Evolutionary conservation across 495 filamentous ascomycete genomes (phyloP).

Genomic region (Corynascus novoguineensis): DNA sequence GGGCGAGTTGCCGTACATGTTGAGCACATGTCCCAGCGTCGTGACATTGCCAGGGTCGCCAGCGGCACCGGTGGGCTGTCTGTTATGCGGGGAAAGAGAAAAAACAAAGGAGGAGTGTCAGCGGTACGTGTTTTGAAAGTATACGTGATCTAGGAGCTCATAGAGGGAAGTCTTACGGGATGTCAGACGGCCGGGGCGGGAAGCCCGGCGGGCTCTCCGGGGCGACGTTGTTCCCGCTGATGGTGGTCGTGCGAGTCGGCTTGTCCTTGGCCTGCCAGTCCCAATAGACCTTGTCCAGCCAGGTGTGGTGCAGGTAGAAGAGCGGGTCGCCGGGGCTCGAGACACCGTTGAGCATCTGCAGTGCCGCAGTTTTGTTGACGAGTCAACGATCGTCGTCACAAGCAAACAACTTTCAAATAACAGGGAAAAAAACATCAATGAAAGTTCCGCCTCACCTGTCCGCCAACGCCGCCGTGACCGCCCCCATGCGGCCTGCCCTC

Average conservation of each 20-base stretch:
- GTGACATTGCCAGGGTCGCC: conserved; percentile 17
- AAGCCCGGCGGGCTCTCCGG: neutral
- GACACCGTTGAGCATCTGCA: conserved; percentile 43
- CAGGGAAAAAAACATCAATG: neutral
- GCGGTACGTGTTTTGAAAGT: too few relatives aligned
- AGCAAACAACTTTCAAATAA: too few relatives aligned
- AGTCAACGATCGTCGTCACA: too few relatives aligned
- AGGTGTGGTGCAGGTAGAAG: conserved; percentile 66
- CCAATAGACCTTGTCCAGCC: conserved; percentile 65
- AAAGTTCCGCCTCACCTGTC: neutral
- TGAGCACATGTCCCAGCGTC: conserved; percentile 16
- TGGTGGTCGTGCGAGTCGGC: conserved; percentile 28
- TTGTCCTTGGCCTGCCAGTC: conserved; percentile 57
- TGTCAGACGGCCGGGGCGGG: neutral
- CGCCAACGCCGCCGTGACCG: conserved; percentile 18
- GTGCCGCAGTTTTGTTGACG: too few relatives aligned
- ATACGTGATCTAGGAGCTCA: neutral
- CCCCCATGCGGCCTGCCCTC: conserved; percentile 18
- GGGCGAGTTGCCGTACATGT: conserved; percentile 17
- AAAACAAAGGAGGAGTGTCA: too few relatives aligned
- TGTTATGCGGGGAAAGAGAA: neutral
- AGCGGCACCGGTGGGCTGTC: neutral
- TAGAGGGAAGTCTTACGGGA: neutral
- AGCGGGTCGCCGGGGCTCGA: conserved; percentile 55
- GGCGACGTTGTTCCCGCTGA: conserved; percentile 26